A percentile compares a stretch with the other conserved stretches of the same genome.
phyloP scores from a whole-genome alignment of 2,329 filamentous ascomycete genomes.

The Colletotrichum tropicale region DNA sequence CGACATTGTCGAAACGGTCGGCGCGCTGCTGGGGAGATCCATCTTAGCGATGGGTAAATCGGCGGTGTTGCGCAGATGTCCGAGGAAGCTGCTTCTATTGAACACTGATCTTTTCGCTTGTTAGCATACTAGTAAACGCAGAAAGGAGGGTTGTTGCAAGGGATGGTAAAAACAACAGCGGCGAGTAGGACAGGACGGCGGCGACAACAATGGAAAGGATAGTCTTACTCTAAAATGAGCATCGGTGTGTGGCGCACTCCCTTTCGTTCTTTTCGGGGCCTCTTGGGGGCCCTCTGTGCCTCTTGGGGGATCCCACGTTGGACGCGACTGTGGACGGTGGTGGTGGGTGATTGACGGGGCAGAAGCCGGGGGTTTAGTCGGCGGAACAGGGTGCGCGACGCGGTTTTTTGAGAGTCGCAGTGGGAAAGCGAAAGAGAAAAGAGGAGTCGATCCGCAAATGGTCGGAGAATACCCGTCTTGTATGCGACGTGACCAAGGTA shows the following conservation, averaged over 20 bases:
- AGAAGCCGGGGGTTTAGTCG: background rate
- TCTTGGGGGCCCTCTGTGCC: background rate
- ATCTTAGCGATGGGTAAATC: conserved; percentile 21
- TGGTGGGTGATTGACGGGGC: background rate
- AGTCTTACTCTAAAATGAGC: conserved; percentile 33
- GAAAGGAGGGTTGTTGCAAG: background rate
- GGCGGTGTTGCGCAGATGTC: conserved; percentile 32
- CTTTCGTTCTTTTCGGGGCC: background rate
- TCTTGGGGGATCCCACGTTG: background rate
- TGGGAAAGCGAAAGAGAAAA: background rate
- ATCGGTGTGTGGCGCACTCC: conserved; percentile 23
- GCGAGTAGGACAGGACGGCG: background rate
- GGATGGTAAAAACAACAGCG: background rate
- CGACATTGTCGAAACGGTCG: background rate
- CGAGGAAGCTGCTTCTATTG: conserved; percentile 28
- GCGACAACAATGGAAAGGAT: background rate
- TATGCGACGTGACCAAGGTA: background rate
- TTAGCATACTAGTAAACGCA: background rate
- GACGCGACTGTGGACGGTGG: background rate
- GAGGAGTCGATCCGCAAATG: background rate
- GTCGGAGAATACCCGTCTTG: conserved; percentile 1
- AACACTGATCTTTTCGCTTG: conserved; percentile 21
- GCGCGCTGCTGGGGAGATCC: conserved; percentile 15
- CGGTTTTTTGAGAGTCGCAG: background rate
- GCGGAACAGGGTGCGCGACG: background rate